These are phyloP conservation scores for Aspergillus ochraceoroseus DNA, from an alignment of 2,329 filamentous ascomycete species.

Conservation along the genomic window DNA sequence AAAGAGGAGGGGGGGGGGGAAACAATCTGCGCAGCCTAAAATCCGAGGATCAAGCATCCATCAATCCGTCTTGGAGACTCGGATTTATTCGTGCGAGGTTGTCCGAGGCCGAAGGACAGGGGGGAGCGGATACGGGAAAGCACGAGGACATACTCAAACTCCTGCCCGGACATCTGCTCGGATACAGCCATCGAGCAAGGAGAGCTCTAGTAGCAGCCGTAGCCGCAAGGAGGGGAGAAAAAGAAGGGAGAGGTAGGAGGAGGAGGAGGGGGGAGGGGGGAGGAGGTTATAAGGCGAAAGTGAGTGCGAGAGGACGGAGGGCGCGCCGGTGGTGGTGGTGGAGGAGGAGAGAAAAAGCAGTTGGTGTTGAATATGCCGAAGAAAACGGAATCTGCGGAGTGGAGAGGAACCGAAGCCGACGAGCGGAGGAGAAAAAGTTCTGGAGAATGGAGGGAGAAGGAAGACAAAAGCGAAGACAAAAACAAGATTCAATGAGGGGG, in stretches of 20 bases:
- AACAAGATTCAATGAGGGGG: constrained; percentile 7
- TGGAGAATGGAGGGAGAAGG: constrained; percentile 3
- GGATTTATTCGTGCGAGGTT: neutral
- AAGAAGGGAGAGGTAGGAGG: constrained; percentile 12
- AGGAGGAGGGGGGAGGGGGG: neutral
- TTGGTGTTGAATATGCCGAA: constrained; percentile 16
- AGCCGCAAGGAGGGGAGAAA: constrained; percentile 22
- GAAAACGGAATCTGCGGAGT: constrained; percentile 21
- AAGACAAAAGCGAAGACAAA: constrained; percentile 5
- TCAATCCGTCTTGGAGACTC: neutral
- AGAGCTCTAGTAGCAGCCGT: constrained; percentile 35
- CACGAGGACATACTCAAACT: constrained; percentile 43
- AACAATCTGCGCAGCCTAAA: neutral
- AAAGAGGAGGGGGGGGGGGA: neutral
- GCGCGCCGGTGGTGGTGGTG: no score
- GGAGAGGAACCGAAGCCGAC: constrained; percentile 10
- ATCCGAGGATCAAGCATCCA: neutral
- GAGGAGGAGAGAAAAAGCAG: constrained; percentile 9
- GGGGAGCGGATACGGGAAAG: constrained; percentile 5
- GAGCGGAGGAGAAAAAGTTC: constrained; percentile 6
- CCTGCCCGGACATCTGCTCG: constrained; percentile 42
- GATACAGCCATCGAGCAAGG: constrained; percentile 40
- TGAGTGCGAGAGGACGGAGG: constrained; percentile 1
- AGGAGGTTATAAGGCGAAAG: neutral
- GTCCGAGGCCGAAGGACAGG: neutral